These are phyloP conservation scores for Ophiostoma quercus DNA, from an alignment of 2,329 filamentous ascomycete genomes.

Conservation along the genomic window DNA sequence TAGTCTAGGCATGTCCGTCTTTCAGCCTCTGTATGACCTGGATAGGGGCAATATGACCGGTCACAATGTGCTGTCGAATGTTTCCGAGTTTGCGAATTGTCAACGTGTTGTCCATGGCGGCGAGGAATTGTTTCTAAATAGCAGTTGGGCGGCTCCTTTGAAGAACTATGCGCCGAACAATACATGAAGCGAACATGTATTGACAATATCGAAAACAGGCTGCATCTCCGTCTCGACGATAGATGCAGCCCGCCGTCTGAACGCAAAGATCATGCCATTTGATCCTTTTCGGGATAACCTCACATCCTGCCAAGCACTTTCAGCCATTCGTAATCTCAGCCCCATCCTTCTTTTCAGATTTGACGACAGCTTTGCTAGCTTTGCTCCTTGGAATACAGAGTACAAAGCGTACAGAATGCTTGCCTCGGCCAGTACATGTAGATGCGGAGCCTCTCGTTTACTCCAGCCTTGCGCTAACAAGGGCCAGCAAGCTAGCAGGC, in stretches of 20 bases:
- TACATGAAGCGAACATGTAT: background rate
- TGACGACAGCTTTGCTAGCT: background rate
- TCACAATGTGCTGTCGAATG: background rate
- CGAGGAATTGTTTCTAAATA: no score
- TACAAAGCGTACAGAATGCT: no score
- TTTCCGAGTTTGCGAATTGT: background rate
- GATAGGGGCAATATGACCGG: constrained; percentile 6
- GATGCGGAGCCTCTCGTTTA: constrained; percentile 1
- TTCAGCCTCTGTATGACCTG: background rate
- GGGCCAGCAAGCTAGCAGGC: background rate
- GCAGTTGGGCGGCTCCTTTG: no score
- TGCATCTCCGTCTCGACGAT: background rate
- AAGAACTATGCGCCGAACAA: background rate
- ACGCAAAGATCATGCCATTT: background rate
- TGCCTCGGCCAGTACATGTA: background rate
- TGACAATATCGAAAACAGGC: background rate
- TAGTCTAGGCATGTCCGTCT: background rate
- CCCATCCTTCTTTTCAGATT: background rate
- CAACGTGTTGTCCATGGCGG: no score
- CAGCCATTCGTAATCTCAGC: background rate
- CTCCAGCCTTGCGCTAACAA: constrained; percentile 11
- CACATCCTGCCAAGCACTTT: background rate
- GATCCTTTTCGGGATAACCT: background rate
- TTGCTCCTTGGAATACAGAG: background rate
- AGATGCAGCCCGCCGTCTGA: background rate